These are phyloP conservation scores for Rosa multiflora DNA, from an alignment of 306 rosid species.

Conservation along the genomic window DNA sequence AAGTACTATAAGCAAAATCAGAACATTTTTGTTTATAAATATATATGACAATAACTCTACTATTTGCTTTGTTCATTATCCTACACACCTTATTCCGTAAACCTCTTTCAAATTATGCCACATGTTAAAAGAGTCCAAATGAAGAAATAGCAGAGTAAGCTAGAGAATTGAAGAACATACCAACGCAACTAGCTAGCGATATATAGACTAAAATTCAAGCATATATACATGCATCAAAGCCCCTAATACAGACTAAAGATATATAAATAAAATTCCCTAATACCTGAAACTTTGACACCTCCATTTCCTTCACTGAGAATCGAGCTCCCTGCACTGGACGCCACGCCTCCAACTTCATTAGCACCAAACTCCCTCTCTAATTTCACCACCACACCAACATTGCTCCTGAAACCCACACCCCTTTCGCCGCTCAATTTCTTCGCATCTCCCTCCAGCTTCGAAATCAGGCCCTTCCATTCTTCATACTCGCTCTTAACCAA, in stretches of 20 bases:
- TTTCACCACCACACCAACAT: neutral
- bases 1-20: neutral
- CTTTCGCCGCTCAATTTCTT: neutral
- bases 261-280: too few relatives aligned
- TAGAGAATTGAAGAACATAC: neutral
- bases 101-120: neutral
- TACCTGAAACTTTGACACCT: slow-evolving; percentile 5
- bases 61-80: neutral
- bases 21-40: neutral
- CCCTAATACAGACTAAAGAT: neutral
- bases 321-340: neutral
- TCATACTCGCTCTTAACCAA: neutral
- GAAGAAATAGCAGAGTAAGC: neutral
- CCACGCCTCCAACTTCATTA: neutral
- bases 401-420: neutral
- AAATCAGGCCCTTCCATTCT: neutral
- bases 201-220: neutral
- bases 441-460: neutral
- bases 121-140: neutral
- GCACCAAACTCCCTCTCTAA: neutral
- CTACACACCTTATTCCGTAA: neutral
- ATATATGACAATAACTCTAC: neutral
- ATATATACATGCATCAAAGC: neutral
- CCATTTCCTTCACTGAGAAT: neutral
- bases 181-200: neutral